Base-by-base conservation (phyloP, 768 basidiomycete species). In the Russula virescens region DNA sequence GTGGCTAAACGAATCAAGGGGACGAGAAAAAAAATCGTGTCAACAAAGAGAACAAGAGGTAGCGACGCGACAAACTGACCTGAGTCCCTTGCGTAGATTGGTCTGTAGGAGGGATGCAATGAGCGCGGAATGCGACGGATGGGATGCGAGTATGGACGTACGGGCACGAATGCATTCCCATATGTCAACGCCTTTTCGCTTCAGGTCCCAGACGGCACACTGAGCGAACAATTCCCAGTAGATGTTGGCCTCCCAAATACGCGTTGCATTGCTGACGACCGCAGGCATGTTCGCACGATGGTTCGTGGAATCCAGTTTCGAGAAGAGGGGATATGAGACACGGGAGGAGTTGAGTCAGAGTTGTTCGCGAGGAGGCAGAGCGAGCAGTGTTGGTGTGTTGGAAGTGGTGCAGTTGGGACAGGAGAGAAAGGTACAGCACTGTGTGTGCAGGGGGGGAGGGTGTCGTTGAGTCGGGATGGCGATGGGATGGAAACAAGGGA, bases 161-260 rank as follows among this genome's bases (percentile, higher is more conserved):
- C 88, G 88, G 68, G 82, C 80, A 72, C 77, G 74, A 58, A 88
- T 76, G 70, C 88, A 89, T 69, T 89, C 87, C 87, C 87, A 89
- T 58, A 89, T 80, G 60, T 88, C 85, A 46, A 89, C 88, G 28
- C 85, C 83, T 45, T 82, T 81, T 56, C 82, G 78, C 72, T 79
- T 81, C 25, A 81, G 74, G 73, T 89, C 84, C 87, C 87, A 89
- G 16, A 85, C 78, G 58, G 83, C 83, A 71, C 88, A 89, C 69
- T 89, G 88, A 63, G 82, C 82, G 71, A 81, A 79, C 48, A 84
- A 66, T 25, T 78, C 68, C 87, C 87, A 89, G 72, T 84, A 76
- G 46, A 85, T 76, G 70, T 86, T 84, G 69, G 79, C 68, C 71
- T 88, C 87, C 87, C 87, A 89, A 43, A 87, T 83, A 59, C 83